These are phyloP conservation scores for Linum usitatissimum DNA, from an alignment of 345 rosid genomes.

Conservation along the genomic window DNA sequence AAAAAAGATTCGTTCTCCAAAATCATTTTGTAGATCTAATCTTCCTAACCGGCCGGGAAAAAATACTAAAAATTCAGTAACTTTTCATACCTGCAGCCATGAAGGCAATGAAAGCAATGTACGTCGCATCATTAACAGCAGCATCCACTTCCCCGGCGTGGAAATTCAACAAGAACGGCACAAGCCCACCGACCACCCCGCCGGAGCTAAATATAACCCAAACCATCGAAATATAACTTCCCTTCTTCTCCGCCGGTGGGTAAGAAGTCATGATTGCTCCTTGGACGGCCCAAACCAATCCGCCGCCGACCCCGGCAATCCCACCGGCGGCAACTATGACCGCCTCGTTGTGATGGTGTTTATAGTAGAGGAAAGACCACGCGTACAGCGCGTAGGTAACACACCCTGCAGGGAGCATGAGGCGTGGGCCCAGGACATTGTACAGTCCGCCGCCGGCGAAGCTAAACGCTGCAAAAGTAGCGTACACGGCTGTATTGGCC, in stretches of 20 bases:
- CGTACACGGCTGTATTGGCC: constrained; percentile 69
- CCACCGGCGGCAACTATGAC: constrained; percentile 51
- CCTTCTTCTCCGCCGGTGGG: constrained; percentile 71
- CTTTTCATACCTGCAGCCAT: constrained; percentile 28
- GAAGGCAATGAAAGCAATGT: constrained; percentile 68
- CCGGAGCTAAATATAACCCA: constrained; percentile 61
- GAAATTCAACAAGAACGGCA: constrained; percentile 47
- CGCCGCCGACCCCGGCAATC: constrained; percentile 69
- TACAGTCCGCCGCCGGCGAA: constrained; percentile 58
- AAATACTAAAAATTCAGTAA: too few species aligned
- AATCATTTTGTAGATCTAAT: too few species aligned
- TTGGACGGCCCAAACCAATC: constrained; percentile 82
- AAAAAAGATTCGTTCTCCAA: too few species aligned
- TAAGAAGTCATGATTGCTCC: constrained; percentile 92
- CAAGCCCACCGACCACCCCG: constrained; percentile 57
- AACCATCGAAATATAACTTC: constrained; percentile 59
- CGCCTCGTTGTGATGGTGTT: constrained; percentile 35
- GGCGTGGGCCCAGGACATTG: constrained; percentile 50
- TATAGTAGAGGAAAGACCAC: constrained; percentile 55
- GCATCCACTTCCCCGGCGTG: constrained; percentile 19
- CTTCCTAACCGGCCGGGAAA: not conserved
- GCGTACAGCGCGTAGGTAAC: constrained; percentile 61
- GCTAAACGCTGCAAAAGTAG: constrained; percentile 45
- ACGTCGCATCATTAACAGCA: constrained; percentile 46
- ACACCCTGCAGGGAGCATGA: constrained; percentile 59